These are phyloP conservation scores for Musa troglodytarum DNA, from an alignment of 176 grass and related monocot species.

Conservation along the genomic window DNA sequence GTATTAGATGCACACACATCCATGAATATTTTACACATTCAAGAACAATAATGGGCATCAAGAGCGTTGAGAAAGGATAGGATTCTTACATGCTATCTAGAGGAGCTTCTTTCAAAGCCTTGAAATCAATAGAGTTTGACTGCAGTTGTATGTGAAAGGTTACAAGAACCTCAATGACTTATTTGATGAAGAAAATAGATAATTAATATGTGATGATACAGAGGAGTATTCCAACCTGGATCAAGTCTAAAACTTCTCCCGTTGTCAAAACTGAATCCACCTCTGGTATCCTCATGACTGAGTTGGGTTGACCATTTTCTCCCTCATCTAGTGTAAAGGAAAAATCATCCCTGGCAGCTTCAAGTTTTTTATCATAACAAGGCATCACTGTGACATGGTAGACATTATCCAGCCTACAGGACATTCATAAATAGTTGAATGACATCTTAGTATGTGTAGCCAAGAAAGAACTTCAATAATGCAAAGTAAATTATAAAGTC, in stretches of 20 bases:
- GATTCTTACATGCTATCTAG: slow-evolving; percentile 59
- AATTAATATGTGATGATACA: neutral
- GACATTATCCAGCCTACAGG: slow-evolving; percentile 44
- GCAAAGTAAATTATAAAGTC: no score
- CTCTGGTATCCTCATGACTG: slow-evolving; percentile 34
- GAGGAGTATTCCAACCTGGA: slow-evolving; percentile 50
- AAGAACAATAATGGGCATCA: neutral
- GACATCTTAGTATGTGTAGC: neutral
- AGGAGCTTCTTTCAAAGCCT: slow-evolving; percentile 67
- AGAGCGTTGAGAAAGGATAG: neutral
- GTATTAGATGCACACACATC: neutral
- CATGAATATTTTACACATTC: neutral
- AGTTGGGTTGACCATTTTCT: slow-evolving; percentile 26
- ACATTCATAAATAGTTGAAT: neutral
- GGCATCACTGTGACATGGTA: slow-evolving; percentile 99
- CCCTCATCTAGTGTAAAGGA: slow-evolving; percentile 51
- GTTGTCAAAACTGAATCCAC: slow-evolving; percentile 93
- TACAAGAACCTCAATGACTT: neutral
- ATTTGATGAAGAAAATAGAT: slow-evolving; percentile 1
- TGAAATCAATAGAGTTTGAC: slow-evolving; percentile 79
- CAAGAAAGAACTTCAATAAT: no score
- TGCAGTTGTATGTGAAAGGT: slow-evolving; percentile 32
- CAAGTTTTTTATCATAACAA: slow-evolving; percentile 97
- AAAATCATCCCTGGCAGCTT: slow-evolving; percentile 91
- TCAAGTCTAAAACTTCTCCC: slow-evolving; percentile 90